These are phyloP conservation scores for Penicillium tannophilum DNA, from an alignment of 495 filamentous ascomycete genomes.

Conservation along the genomic window DNA sequence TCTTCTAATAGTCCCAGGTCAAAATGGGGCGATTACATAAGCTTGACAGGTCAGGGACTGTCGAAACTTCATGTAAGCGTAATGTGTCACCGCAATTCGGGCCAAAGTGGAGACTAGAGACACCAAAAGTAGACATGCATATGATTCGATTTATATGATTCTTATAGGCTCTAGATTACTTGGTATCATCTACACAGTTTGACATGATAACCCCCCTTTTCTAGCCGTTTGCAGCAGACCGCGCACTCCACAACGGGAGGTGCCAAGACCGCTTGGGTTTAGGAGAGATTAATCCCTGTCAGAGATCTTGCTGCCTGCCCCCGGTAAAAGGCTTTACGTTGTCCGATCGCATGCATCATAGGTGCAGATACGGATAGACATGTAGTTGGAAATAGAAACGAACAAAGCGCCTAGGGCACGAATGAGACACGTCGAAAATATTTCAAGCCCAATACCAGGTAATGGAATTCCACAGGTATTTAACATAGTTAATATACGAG, in stretches of 20 bases:
- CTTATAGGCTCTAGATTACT: neutral
- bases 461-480: too few relatives aligned
- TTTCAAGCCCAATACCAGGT: neutral
- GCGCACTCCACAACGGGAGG: slow-evolving; percentile 16
- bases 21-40: too few relatives aligned
- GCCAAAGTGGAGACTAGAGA: neutral
- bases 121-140: neutral
- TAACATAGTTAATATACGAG: too few relatives aligned
- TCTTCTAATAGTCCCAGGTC: too few relatives aligned
- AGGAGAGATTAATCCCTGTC: slow-evolving; percentile 1
- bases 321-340: neutral
- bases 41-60: too few relatives aligned
- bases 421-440: neutral
- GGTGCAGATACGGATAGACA: slow-evolving; percentile 3
- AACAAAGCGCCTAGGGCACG: neutral
- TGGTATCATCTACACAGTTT: neutral
- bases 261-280: slow-evolving; percentile 18
- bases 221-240: slow-evolving; percentile 20
- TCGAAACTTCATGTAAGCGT: too few relatives aligned
- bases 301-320: slow-evolving; percentile 1
- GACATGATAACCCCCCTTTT: neutral
- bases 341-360: slow-evolving; percentile 19
- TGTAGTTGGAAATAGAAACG: neutral
- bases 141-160: slow-evolving; percentile 9
- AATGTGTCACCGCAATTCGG: slow-evolving; percentile 1